A percentile compares a stretch with the other conserved stretches of the same genome.
These are phyloP conservation scores for Erodium trifolium DNA, from an alignment of 441 rosid species.

Conservation along the genomic window DNA sequence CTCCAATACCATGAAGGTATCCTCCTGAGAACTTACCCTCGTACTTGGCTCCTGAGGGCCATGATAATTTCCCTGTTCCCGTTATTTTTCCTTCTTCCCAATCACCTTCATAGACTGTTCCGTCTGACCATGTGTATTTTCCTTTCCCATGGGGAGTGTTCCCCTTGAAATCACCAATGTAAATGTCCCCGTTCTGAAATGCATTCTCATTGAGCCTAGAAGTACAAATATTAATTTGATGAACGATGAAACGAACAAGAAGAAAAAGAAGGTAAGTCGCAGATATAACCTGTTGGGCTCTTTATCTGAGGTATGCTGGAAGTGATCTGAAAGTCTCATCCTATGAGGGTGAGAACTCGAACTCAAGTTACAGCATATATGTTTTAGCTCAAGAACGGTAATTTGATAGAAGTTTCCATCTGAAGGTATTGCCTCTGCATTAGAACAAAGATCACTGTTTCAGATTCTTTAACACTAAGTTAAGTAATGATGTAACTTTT, in stretches of 20 bases:
- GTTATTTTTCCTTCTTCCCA: constrained; percentile 90
- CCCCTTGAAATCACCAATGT: constrained; percentile 53
- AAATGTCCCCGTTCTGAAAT: constrained; percentile 64
- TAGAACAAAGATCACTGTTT: not conserved
- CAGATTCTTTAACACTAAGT: not conserved
- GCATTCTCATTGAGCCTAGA: constrained; percentile 41
- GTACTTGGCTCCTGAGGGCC: constrained; percentile 72
- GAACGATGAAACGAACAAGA: not conserved
- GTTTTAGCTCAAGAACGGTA: not conserved
- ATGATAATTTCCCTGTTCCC: constrained; percentile 60
- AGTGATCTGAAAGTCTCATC: constrained; percentile 3
- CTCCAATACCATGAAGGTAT: constrained; percentile 75
- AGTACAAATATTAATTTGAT: constrained; percentile 8
- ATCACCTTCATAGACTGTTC: constrained; percentile 68
- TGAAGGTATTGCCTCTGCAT: constrained; percentile 1
- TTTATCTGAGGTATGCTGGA: constrained; percentile 18
- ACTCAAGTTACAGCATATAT: no score
- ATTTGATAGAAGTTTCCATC: not conserved
- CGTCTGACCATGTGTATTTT: constrained; percentile 62
- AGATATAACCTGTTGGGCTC: constrained; percentile 34
- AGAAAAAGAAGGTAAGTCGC: not conserved
- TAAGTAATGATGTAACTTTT: not conserved
- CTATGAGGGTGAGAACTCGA: no score
- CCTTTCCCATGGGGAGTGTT: constrained; percentile 71
- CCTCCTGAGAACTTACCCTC: constrained; percentile 87